Conservation (phyloP, 331 rosid species). For the Prunus yedoensis region DNA sequence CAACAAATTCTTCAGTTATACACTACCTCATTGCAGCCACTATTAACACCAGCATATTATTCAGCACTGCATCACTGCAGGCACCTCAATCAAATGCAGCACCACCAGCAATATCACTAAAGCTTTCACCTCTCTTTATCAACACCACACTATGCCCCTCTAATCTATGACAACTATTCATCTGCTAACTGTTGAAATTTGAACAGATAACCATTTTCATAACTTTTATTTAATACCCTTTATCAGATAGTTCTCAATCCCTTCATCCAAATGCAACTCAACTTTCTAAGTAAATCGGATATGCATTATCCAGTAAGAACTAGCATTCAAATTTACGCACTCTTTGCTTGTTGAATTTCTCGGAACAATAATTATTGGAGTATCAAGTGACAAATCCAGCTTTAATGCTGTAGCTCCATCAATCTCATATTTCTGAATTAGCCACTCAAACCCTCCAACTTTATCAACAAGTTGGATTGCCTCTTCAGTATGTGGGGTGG, state of each 20-base stretch:
- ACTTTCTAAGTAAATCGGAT: background rate
- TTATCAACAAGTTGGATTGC: slow-evolving; percentile 93
- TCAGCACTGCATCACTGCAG: background rate
- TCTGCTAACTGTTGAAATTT: background rate
- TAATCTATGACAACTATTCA: background rate
- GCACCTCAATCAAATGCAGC: background rate
- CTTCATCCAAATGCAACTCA: slow-evolving; percentile 6
- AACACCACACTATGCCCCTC: background rate
- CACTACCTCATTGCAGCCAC: background rate
- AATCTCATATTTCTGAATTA: slow-evolving; percentile 89
- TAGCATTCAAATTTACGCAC: slow-evolving; percentile 47
- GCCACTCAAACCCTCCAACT: slow-evolving; percentile 97
- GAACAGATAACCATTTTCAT: background rate
- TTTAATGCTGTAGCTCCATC: slow-evolving; percentile 91
- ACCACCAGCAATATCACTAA: background rate
- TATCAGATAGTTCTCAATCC: background rate
- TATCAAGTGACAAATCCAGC: slow-evolving; percentile 90
- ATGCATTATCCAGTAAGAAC: slow-evolving; percentile 6
- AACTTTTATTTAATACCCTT: background rate
- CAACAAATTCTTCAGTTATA: background rate
- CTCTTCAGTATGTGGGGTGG: slow-evolving; percentile 84
- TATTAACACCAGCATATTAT: background rate
- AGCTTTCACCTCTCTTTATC: background rate
- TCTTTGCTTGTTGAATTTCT: slow-evolving; percentile 84
- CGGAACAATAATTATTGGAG: slow-evolving; percentile 90